These are phyloP conservation scores for Lepidium sativum DNA, from an alignment of 345 rosid species.

Conservation along the genomic window DNA sequence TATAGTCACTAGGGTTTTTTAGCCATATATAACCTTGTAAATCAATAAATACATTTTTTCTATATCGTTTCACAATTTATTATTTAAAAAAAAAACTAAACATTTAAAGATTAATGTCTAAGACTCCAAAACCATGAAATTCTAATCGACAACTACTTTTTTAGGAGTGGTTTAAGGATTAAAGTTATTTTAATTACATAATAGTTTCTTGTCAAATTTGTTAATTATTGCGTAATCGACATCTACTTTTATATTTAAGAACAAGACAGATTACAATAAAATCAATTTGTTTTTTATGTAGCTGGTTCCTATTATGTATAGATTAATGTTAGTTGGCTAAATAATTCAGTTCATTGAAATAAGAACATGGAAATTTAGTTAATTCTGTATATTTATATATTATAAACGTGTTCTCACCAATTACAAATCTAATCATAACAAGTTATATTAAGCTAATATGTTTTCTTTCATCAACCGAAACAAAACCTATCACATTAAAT, in stretches of 20 bases:
- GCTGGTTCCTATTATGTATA: background rate
- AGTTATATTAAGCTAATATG: background rate
- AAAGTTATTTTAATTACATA: background rate
- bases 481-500: no score
- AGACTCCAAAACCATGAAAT: no score
- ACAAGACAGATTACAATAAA: background rate
- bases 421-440: background rate
- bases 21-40: no score
- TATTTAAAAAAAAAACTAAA: no score
- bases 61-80: no score
- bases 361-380: background rate
- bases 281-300: background rate
- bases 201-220: background rate
- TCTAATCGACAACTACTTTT: no score
- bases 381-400: background rate
- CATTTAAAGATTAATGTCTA: no score
- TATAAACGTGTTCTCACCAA: slow-evolving; percentile 2
- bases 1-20: no score
- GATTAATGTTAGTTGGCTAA: slow-evolving; percentile 2
- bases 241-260: background rate
- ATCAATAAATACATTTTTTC: no score
- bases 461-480: background rate
- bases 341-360: background rate
- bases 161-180: background rate
- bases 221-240: background rate